phyloP scores from a whole-genome alignment of 1,284 basidiomycete species.

The Malassezia sp. region DNA sequence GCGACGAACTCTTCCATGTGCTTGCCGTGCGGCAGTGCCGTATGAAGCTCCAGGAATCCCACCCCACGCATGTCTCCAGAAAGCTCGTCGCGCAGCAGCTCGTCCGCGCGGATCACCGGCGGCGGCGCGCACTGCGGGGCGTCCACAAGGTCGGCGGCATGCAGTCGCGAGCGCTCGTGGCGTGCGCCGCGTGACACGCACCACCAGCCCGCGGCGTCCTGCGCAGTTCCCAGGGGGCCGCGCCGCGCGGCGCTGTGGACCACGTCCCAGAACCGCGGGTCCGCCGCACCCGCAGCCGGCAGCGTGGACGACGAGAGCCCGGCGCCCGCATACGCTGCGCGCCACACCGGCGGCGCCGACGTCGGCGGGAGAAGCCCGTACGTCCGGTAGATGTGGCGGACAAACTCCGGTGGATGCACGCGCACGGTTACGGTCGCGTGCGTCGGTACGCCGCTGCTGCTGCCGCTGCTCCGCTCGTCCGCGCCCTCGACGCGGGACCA shows the following conservation, averaged over 20 bases:
- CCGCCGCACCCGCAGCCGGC: slow-evolving; percentile 6
- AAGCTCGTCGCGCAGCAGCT: neutral
- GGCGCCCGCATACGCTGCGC: slow-evolving; percentile 16
- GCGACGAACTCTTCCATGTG: slow-evolving; percentile 3
- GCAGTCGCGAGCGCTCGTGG: neutral
- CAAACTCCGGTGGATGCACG: slow-evolving; percentile 21
- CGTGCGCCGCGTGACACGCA: slow-evolving; percentile 7
- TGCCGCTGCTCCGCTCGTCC: no score
- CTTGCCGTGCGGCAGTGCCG: neutral
- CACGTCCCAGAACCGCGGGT: slow-evolving; percentile 30
- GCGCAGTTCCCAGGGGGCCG: slow-evolving; percentile 22
- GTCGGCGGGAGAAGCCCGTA: slow-evolving; percentile 28
- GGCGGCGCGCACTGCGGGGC: neutral
- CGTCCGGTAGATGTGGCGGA: slow-evolving; percentile 23
- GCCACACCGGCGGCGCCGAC: slow-evolving; percentile 7
- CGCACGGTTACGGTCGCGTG: slow-evolving; percentile 7
- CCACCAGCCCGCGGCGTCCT: slow-evolving; percentile 25
- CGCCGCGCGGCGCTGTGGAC: slow-evolving; percentile 21
- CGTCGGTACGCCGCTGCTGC: no score
- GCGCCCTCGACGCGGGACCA: no score
- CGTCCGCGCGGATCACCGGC: neutral
- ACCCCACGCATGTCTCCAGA: neutral
- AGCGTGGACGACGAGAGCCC: neutral
- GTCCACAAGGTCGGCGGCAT: neutral
- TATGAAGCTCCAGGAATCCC: slow-evolving; percentile 9